These are phyloP conservation scores for Paraphoma chrysanthemicola DNA, from an alignment of 2,329 filamentous ascomycete species.

Conservation along the genomic window DNA sequence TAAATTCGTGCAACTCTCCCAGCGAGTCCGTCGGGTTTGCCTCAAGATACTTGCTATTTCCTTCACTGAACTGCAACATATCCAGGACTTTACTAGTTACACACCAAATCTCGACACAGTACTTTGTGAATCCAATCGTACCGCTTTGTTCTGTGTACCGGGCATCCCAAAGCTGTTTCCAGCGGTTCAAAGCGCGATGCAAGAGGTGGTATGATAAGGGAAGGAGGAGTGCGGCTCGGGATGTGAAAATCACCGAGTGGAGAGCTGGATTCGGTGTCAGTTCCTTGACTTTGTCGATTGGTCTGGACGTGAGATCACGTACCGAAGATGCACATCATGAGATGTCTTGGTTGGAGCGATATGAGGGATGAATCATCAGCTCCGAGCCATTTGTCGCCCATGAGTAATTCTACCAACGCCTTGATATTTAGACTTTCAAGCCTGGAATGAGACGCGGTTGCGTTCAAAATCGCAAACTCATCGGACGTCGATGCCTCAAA, in stretches of 20 bases:
- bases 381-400: constrained; percentile 4
- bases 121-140: constrained; percentile 15
- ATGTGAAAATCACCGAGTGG: constrained; percentile 9
- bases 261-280: constrained; percentile 4
- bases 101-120: constrained; percentile 24
- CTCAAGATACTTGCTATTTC: constrained; percentile 7
- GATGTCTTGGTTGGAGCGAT: constrained; percentile 2
- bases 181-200: constrained; percentile 14
- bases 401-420: neutral
- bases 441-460: neutral
- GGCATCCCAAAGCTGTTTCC: constrained; percentile 21
- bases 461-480: neutral
- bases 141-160: neutral
- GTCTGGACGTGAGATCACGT: neutral
- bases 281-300: neutral
- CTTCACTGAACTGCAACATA: neutral
- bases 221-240: constrained; percentile 6
- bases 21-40: constrained; percentile 13
- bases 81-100: constrained; percentile 15
- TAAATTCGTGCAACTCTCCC: constrained; percentile 9
- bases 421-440: neutral
- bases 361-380: neutral
- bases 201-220: constrained; percentile 3
- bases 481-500: constrained; percentile 15
- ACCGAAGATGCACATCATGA: constrained; percentile 18